Percentiles rank a stretch among this genome's conserved stretches.
These are phyloP conservation scores for Mortierella sp. DNA, from an alignment of 371 early-diverging fungal genomes.

Conservation along the genomic window DNA sequence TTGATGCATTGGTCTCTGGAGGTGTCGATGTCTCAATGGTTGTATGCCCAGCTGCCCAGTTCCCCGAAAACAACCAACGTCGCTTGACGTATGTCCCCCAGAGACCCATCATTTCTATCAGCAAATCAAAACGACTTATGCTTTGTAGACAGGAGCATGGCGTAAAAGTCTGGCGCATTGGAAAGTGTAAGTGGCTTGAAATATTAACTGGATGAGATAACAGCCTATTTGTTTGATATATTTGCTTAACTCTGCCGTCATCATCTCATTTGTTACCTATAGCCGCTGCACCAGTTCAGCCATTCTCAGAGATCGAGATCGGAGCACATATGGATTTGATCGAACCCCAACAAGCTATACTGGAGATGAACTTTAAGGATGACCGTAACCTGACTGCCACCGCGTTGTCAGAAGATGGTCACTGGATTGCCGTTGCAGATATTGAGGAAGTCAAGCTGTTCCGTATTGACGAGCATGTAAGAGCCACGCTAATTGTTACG, in stretches of 20 bases:
- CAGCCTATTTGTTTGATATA: not conserved
- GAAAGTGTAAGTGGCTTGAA: constrained; percentile 57
- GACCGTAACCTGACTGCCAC: constrained; percentile 77
- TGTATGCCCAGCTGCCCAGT: constrained; percentile 72
- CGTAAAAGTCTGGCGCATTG: constrained; percentile 86
- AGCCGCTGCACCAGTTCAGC: constrained; percentile 52
- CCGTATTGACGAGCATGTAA: constrained; percentile 68
- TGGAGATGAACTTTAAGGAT: constrained; percentile 73
- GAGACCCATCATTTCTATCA: constrained; percentile 76
- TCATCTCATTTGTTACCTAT: not conserved
- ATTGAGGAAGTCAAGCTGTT: constrained; percentile 81
- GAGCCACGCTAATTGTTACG: not conserved
- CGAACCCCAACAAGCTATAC: constrained; percentile 71
- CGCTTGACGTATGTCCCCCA: constrained; percentile 86
- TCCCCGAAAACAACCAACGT: constrained; percentile 76
- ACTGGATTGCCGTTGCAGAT: constrained; percentile 89
- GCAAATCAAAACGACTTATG: constrained; percentile 70
- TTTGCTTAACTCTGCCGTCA: not conserved
- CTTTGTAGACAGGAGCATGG: constrained; percentile 70
- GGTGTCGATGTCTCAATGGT: constrained; percentile 86
- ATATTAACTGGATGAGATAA: not conserved
- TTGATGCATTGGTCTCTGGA: constrained; percentile 84
- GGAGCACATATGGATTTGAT: constrained; percentile 65
- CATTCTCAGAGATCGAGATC: constrained; percentile 47
- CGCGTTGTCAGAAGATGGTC: constrained; percentile 86